phyloP scores from a whole-genome alignment of 768 basidiomycete genomes.

The Lactarius quietus region DNA sequence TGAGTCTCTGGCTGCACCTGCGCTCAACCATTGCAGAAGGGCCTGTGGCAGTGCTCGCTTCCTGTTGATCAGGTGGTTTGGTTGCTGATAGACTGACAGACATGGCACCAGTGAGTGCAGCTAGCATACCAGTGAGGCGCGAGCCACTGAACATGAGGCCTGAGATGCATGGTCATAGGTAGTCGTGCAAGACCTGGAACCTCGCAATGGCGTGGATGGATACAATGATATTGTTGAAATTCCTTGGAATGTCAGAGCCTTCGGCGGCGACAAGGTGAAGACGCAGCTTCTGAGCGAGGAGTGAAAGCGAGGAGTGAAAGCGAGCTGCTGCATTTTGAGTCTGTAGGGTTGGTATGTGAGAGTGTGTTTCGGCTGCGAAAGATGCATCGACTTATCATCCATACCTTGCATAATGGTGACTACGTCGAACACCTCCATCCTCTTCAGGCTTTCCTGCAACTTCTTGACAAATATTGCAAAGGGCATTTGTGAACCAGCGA shows the following conservation, averaged over 20 bases:
- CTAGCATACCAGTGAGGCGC: constrained; percentile 86
- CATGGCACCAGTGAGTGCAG: constrained; percentile 64
- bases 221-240: constrained; percentile 85
- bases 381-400: constrained; percentile 56
- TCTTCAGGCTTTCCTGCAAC: constrained; percentile 89
- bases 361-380: background rate
- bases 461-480: constrained; percentile 88
- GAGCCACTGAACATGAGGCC: constrained; percentile 59
- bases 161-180: constrained; percentile 85
- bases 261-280: constrained; percentile 88
- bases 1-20: constrained; percentile 80
- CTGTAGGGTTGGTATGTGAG: constrained; percentile 36
- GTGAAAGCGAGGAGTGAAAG: too few species aligned
- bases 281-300: constrained; percentile 89
- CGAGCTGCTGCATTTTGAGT: constrained; percentile 81
- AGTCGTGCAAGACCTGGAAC: constrained; percentile 95
- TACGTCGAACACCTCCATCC: constrained; percentile 96
- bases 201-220: constrained; percentile 99
- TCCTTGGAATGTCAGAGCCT: constrained; percentile 83
- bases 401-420: constrained; percentile 78
- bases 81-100: constrained; percentile 31
- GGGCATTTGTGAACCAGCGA: constrained; percentile 48
- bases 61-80: constrained; percentile 23
- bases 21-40: constrained; percentile 41
- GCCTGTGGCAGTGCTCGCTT: constrained; percentile 24